These are phyloP conservation scores for Yamadazyma ubonensis DNA, from an alignment of 805 yeast species.

Conservation along the genomic window DNA sequence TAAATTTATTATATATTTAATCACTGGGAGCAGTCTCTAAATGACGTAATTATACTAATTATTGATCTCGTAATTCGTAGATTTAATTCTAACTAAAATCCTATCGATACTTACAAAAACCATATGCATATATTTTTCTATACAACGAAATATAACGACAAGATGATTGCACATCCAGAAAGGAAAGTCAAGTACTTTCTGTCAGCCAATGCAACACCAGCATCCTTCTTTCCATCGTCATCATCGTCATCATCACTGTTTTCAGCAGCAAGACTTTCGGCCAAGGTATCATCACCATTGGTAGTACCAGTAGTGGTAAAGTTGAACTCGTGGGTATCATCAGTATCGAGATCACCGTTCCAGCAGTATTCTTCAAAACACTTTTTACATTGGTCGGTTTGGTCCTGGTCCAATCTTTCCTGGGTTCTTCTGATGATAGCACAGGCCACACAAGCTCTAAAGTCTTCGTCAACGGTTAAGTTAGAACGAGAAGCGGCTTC, in stretches of 20 bases:
- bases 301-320: constrained; percentile 17
- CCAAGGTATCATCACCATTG: constrained; percentile 8
- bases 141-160: constrained; percentile 4
- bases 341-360: constrained; percentile 47
- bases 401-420: constrained; percentile 60
- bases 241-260: constrained; percentile 10
- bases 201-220: constrained; percentile 1
- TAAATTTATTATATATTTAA: no score
- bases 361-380: constrained; percentile 80
- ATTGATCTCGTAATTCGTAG: no score
- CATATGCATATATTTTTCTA: no score
- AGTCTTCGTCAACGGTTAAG: constrained; percentile 64
- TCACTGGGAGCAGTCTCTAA: no score
- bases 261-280: neutral
- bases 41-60: no score
- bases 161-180: constrained; percentile 1
- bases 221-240: constrained; percentile 9
- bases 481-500: constrained; percentile 66
- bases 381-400: constrained; percentile 64
- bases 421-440: constrained; percentile 78
- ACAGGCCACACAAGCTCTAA: constrained; percentile 77
- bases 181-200: neutral
- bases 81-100: no score
- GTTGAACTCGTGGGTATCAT: constrained; percentile 9
- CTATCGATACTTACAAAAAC: no score